Conservation (phyloP, 1,139 yeast genomes). For the Saccharomyces hybrid region DNA sequence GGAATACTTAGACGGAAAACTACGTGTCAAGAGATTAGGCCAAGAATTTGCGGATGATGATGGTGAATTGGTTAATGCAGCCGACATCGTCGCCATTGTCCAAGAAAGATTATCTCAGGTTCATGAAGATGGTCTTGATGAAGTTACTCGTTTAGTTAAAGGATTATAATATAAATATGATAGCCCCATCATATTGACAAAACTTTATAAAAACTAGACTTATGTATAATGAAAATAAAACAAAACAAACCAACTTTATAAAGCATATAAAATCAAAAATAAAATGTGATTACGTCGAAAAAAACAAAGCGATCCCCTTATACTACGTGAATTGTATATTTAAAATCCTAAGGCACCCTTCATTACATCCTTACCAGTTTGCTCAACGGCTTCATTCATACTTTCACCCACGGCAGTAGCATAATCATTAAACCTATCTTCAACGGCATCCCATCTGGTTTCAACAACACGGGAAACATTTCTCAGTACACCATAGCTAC, state of each 20-base stretch:
- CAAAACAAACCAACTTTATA: not conserved
- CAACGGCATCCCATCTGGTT: constrained; percentile 46
- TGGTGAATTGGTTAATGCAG: constrained; percentile 68
- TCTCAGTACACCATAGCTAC: constrained; percentile 35
- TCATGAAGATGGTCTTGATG: constrained; percentile 39
- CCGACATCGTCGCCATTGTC: constrained; percentile 50
- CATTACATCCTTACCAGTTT: constrained; percentile 45
- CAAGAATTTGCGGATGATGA: constrained; percentile 83
- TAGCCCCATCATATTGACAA: not conserved
- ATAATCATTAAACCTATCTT: constrained; percentile 50
- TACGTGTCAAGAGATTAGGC: constrained; percentile 81
- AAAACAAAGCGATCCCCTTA: not conserved
- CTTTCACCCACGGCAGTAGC: constrained; percentile 50
- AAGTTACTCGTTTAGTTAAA: constrained; percentile 52
- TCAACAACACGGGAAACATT: constrained; percentile 43
- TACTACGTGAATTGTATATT: not conserved
- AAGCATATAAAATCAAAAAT: not conserved
- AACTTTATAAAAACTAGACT: not conserved
- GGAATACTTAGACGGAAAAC: constrained; percentile 66
- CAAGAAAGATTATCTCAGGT: constrained; percentile 43
- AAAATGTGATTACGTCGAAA: not conserved
- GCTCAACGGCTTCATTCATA: constrained; percentile 46
- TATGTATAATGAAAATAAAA: not conserved
- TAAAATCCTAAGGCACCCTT: constrained; percentile 49
- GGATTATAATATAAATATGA: constrained; percentile 35